phyloP scores from a whole-genome alignment of 371 early-diverging fungal genomes.

The Phascolomyces articulosus region DNA sequence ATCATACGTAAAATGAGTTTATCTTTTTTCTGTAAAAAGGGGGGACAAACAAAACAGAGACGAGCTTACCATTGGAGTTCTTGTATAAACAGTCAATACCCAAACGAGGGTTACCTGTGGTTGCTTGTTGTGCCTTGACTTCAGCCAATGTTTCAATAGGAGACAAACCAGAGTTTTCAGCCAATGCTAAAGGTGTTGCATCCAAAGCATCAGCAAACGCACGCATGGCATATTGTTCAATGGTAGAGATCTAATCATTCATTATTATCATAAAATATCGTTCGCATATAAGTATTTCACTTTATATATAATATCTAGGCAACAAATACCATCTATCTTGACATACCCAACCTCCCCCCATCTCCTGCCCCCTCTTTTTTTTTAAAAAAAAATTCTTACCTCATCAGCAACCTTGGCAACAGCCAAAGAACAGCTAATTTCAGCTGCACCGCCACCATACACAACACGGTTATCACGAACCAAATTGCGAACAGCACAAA shows the following conservation, averaged over 20 bases:
- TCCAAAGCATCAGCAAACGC: slow-evolving; percentile 98
- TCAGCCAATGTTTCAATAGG: slow-evolving; percentile 96
- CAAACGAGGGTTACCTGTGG: slow-evolving; percentile 81
- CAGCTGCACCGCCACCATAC: slow-evolving; percentile 99
- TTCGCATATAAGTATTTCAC: background rate
- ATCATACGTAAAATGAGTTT: too few species aligned
- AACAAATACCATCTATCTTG: too few species aligned
- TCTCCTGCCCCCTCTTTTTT: background rate
- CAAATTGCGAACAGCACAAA: slow-evolving; percentile 99
- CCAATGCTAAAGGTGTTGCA: slow-evolving; percentile 95
- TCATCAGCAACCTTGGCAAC: slow-evolving; percentile 94
- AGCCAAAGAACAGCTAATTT: slow-evolving; percentile 94
- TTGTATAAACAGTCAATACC: slow-evolving; percentile 97
- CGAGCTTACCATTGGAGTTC: slow-evolving; percentile 78
- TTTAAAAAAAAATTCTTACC: slow-evolving; percentile 20
- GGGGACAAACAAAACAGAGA: background rate
- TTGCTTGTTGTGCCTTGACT: slow-evolving; percentile 92
- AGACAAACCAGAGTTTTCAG: slow-evolving; percentile 97
- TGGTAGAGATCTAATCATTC: slow-evolving; percentile 66
- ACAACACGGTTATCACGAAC: slow-evolving; percentile 97
- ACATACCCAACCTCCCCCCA: too few species aligned
- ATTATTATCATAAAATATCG: background rate
- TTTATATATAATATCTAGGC: background rate
- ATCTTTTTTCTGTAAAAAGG: background rate
- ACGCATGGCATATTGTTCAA: slow-evolving; percentile 99